A percentile compares a stretch with the other conserved stretches of the same genome.
phyloP scores from a whole-genome alignment of 78 protist species.

The Polysphondylium violaceum region DNA sequence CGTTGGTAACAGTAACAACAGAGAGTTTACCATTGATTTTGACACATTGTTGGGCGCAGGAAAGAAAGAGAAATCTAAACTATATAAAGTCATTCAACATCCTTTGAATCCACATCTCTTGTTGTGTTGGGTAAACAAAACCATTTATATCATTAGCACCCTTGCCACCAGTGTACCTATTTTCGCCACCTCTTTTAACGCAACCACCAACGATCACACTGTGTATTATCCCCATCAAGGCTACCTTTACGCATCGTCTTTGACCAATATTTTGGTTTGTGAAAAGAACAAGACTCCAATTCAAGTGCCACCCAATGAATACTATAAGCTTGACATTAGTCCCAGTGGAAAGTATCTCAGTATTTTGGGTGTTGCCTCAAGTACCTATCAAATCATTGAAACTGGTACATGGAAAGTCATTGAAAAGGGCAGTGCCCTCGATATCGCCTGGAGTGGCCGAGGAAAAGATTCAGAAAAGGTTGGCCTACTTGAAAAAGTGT shows the following conservation, averaged over 20 bases:
- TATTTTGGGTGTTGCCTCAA: background rate
- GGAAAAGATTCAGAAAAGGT: constrained; percentile 43
- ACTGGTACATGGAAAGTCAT: constrained; percentile 26
- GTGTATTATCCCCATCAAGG: constrained; percentile 55
- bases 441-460: constrained; percentile 50
- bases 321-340: constrained; percentile 6
- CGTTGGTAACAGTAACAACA: background rate
- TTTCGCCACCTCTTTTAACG: constrained; percentile 8
- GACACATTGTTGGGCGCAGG: constrained; percentile 36
- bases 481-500: constrained; percentile 45
- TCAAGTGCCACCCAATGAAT: constrained; percentile 16
- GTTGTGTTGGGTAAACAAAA: constrained; percentile 54
- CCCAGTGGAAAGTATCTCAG: constrained; percentile 33
- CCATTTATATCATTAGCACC: constrained; percentile 32
- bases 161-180: constrained; percentile 11
- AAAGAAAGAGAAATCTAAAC: constrained; percentile 58
- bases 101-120: constrained; percentile 40
- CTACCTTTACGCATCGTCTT: background rate
- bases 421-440: constrained; percentile 54
- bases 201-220: background rate
- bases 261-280: background rate
- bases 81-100: constrained; percentile 59
- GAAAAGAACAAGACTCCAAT: constrained; percentile 21
- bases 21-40: constrained; percentile 22
- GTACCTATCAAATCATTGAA: constrained; percentile 40